Percentiles rank a stretch among this genome's conserved stretches.
phyloP scores from a whole-genome alignment of 2,329 filamentous ascomycete species.

The Hypoxylon sp. region DNA sequence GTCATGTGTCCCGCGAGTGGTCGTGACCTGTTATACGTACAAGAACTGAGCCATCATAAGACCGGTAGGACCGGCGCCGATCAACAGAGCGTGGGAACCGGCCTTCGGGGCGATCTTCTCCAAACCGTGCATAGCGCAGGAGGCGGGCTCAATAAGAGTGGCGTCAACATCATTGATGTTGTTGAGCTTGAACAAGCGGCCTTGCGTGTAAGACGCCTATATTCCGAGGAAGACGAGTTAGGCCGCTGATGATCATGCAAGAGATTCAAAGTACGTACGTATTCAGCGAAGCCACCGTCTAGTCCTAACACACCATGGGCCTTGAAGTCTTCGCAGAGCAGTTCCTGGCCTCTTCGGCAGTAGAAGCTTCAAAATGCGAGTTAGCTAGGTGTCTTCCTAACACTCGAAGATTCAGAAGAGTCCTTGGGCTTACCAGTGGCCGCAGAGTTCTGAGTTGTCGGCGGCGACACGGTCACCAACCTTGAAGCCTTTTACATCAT shows the following conservation, averaged over 20 bases:
- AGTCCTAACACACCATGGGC: slow-evolving; percentile 70
- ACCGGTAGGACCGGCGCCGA: slow-evolving; percentile 72
- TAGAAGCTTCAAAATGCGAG: slow-evolving; percentile 59
- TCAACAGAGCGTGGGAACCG: slow-evolving; percentile 70
- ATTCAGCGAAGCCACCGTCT: slow-evolving; percentile 77
- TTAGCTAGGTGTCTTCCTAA: slow-evolving; percentile 12
- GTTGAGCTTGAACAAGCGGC: slow-evolving; percentile 69
- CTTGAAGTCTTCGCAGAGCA: slow-evolving; percentile 74
- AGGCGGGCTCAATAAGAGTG: slow-evolving; percentile 73
- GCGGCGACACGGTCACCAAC: slow-evolving; percentile 71
- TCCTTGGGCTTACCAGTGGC: slow-evolving; percentile 58
- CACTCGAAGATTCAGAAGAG: neutral
- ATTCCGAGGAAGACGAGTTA: neutral
- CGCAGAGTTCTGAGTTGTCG: slow-evolving; percentile 72
- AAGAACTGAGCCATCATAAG: slow-evolving; percentile 55
- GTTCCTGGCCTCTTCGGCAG: slow-evolving; percentile 71
- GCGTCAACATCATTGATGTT: slow-evolving; percentile 74
- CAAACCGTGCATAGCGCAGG: slow-evolving; percentile 74
- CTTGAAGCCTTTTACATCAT: slow-evolving; percentile 66
- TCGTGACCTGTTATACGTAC: slow-evolving; percentile 18
- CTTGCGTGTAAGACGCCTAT: slow-evolving; percentile 57
- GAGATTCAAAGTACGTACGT: slow-evolving; percentile 53
- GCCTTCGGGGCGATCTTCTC: slow-evolving; percentile 73
- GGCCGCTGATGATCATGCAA: slow-evolving; percentile 50
- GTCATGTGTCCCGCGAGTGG: neutral